Conservation (phyloP, 2,329 filamentous ascomycete genomes). For the Macrophomina tecta region DNA sequence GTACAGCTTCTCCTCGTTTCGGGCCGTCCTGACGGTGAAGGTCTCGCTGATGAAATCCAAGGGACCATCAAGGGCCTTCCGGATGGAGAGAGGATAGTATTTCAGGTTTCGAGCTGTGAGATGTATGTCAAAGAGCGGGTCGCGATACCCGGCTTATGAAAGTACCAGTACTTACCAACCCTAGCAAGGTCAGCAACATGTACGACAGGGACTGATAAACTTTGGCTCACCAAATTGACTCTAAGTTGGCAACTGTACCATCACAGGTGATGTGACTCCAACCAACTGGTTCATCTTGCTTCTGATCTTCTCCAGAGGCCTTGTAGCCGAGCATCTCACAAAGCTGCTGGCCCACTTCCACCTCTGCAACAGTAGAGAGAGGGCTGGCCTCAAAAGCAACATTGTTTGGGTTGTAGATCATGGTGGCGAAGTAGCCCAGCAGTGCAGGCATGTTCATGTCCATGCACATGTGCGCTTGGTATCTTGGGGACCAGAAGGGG, state of each 20-base stretch:
- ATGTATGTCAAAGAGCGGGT: background rate
- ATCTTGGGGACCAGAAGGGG: slow-evolving; percentile 56
- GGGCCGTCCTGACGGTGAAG: slow-evolving; percentile 42
- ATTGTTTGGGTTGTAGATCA: slow-evolving; percentile 60
- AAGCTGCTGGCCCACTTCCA: slow-evolving; percentile 53
- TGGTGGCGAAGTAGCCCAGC: slow-evolving; percentile 57
- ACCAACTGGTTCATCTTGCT: slow-evolving; percentile 34
- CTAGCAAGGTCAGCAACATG: slow-evolving; percentile 23
- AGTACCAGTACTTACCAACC: background rate
- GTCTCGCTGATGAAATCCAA: slow-evolving; percentile 39
- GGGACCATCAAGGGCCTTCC: slow-evolving; percentile 37
- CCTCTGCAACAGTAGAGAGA: slow-evolving; percentile 52
- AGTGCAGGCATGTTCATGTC: slow-evolving; percentile 52
- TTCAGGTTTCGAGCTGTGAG: slow-evolving; percentile 53
- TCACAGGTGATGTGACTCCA: slow-evolving; percentile 57
- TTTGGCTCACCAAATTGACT: slow-evolving; percentile 51
- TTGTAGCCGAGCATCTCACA: slow-evolving; percentile 56
- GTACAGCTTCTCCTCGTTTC: slow-evolving; percentile 44
- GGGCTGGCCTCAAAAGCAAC: slow-evolving; percentile 56
- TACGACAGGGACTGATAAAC: background rate
- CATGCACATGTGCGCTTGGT: slow-evolving; percentile 55
- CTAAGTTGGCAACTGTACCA: slow-evolving; percentile 56
- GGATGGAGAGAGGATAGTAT: slow-evolving; percentile 53
- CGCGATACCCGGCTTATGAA: too few species aligned
- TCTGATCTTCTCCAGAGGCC: slow-evolving; percentile 22